Base-by-base conservation (phyloP, 371 early-diverging fungal genomes). In the Mortierella sp. region DNA sequence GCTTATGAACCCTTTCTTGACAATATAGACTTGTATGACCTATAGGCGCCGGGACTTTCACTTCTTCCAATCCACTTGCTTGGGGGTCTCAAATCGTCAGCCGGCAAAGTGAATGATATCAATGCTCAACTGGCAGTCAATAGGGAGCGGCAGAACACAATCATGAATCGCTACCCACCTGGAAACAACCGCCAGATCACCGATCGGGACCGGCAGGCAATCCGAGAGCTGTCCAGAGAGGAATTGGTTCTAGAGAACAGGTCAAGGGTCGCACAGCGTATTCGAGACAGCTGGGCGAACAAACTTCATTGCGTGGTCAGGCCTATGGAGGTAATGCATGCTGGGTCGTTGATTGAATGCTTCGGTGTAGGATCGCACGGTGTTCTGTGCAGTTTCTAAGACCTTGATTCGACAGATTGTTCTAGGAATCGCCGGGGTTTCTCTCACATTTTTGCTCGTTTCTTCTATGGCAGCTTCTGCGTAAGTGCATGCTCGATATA, bases 291-390 rank as follows among this genome's bases (percentile, higher is more conserved):
- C 24, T 76, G 69, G 69, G 28, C 57, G 8, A 65, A 63, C 39
- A 50, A 57, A 13, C 69, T 69, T 25, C 65, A 55, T 29, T 76
- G 54, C 19, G 19, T 76, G 22, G 50, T 69, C 22, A 58, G 77
- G 9, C 77, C 77, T n/a, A 51, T 76, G 49, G 58, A 74, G 63
- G 63, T 71, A n/a, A n/a, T n/a, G n/a, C n/a, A n/a, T n/a, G n/a
- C n/a, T n/a, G n/a, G n/a, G n/a, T n/a, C n/a, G n/a, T n/a, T n/a
- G n/a, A n/a, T n/a, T n/a, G n/a, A n/a, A 46, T 12, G 46, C 1
- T 37, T 17, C 45, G n/a, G 24, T 27, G 34, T 17, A 16, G 2
- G 1, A 4, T n/a, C n/a, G n/a, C n/a, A n/a, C n/a, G n/a, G n/a
- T n/a, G n/a, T n/a, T n/a, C n/a, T n/a, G n/a, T n/a, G n/a, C n/a